phyloP scores from a whole-genome alignment of 1,284 basidiomycete species.

The Agaricales sp. region DNA sequence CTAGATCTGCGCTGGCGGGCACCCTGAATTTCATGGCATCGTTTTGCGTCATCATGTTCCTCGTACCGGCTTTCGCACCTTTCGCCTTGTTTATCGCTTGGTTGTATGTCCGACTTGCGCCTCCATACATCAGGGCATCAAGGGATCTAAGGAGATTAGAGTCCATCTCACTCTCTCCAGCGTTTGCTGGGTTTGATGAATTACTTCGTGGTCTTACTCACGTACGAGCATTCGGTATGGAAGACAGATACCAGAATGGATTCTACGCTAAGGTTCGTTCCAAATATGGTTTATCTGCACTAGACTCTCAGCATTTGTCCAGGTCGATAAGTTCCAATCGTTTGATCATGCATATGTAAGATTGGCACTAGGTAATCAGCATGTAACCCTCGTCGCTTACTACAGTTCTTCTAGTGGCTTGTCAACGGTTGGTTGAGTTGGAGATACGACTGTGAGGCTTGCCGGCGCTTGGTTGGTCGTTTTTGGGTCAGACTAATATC shows the following conservation, averaged over 20 bases:
- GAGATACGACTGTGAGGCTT: conserved; percentile 56
- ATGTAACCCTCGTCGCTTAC: conserved; percentile 4
- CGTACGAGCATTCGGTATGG: conserved; percentile 78
- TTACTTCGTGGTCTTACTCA: conserved; percentile 67
- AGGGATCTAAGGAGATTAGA: conserved; percentile 68
- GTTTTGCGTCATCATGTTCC: conserved; percentile 51
- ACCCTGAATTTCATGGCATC: conserved; percentile 56
- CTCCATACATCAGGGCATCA: conserved; percentile 58
- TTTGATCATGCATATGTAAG: conserved; percentile 63
- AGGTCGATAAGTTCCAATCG: conserved; percentile 70
- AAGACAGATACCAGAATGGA: conserved; percentile 59
- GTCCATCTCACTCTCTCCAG: conserved; percentile 55
- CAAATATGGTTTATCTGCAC: conserved; percentile 6
- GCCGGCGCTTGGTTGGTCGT: conserved; percentile 1
- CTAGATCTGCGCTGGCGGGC: conserved; percentile 43
- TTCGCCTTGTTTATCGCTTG: conserved; percentile 62
- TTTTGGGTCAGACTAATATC: neutral
- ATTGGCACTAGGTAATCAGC: no score
- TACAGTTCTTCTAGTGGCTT: conserved; percentile 39
- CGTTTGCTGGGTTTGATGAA: conserved; percentile 73
- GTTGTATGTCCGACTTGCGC: conserved; percentile 63
- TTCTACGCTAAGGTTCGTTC: conserved; percentile 42
- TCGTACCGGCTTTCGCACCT: conserved; percentile 60
- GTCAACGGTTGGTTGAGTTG: conserved; percentile 59
- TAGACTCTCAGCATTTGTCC: no score